Base-by-base conservation (phyloP, 2,329 filamentous ascomycete genomes). In the Cladosporium halotolerans region DNA sequence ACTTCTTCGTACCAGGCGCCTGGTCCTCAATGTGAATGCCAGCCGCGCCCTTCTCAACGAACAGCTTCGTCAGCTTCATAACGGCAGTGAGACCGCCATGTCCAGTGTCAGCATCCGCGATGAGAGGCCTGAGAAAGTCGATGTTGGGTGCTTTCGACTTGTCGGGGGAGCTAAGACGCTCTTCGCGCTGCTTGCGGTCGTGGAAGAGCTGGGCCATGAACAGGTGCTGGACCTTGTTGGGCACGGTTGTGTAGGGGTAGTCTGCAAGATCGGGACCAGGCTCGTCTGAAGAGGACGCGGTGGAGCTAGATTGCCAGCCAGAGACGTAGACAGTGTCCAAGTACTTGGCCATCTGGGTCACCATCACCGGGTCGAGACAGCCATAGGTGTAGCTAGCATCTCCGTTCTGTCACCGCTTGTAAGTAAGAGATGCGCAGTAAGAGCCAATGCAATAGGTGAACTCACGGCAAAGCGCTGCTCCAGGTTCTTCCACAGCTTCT, bases 131-230 rank as follows among this genome's bases (percentile, higher is more conserved):
- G 45, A 99, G 84, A 75, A 93, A 99, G 76, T 99, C 93, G 66
- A 90, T 78, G 71, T 95, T 93, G 57, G 86, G 76, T 47, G 93
- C 75, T 58, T 83, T 85, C 62, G 76, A 73, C 53, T 93, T 88
- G 67, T 90, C 79, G 28, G 90, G 82, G 7, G 80, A 84, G 59
- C 82, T 86, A 49, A 97, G 76, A 55, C 93, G 89, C 73, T 97
- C 93, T 72, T 97, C 90, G 60, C 93, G 86, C 76, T 99, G 93
- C 76, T 99, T 99, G 68, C 93, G 88, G 80, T 99, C 93, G 76
- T 99, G 93, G 86, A 99, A 99, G 54, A 97, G 84, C 75, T 99
- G 93, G 11, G 93, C 92, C 83, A 95, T 91, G 83, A 95, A 99
- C 49, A 99, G 83, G 70, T 99, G 93, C 68, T 88, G 83, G 61